Base-by-base conservation (phyloP, 2,329 filamentous ascomycete genomes). In the Penicillium paneum region DNA sequence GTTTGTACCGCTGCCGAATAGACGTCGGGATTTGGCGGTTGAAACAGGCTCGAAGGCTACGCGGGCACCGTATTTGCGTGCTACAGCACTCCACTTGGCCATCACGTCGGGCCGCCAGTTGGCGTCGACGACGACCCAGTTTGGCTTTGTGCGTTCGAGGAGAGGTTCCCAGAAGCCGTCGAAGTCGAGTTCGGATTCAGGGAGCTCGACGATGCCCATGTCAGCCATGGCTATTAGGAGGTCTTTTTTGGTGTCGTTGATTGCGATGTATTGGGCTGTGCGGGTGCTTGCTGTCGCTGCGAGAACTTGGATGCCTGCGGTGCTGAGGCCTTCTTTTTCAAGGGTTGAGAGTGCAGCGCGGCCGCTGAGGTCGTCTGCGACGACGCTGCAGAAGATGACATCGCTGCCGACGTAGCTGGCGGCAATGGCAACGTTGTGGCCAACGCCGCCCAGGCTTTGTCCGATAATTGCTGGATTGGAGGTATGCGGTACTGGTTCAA, bases 161-260 rank as follows among this genome's bases (percentile, higher is more conserved):
- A 83, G 76, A 1, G 83, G 79, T 46, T 81, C 79, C 86, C 87
- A 91, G n/a, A 85, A 81, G 44, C 60, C 62, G 17, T 72, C 66
- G 41, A 80, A 76, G 45, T 79, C 73, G 32, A 76, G 67, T 10
- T 64, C 55, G 19, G 66, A 40, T 36, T 72, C 70, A 3, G 76
- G 72, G 7, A 73, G 71, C 62, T 84, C 79, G 36, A 96, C 83
- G 64, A 96, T 93, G 52, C 80, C 83, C 91, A 97, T 97, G 69
- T 97, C 94, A 5, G 93, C 92, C 90, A 97, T 96, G 42, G 91
- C 93, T 59, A 97, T 74, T n/a, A 92, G 81, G 2, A 99, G 83
- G 59, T 92, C 88, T 71, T 91, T 95, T 56, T 87, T 84, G 0
- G 79, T 79, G 67, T 95, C 89, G 69, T 97, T 99, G 60, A 97